Percentiles rank a stretch among this genome's conserved stretches.
These are phyloP conservation scores for Exserohilum rostratum DNA, from an alignment of 2,329 filamentous ascomycete species.

Conservation along the genomic window DNA sequence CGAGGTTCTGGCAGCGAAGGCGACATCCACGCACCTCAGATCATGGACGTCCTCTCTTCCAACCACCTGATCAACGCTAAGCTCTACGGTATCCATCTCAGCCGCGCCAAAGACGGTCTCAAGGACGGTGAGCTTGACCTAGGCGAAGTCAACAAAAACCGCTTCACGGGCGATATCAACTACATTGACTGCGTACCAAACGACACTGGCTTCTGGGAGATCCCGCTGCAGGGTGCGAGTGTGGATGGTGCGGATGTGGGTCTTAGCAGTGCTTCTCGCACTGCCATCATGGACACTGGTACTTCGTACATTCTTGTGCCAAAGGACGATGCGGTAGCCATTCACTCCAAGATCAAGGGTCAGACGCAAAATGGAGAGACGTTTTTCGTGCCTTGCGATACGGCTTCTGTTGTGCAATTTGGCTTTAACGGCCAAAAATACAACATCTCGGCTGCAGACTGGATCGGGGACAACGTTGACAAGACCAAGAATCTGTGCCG, in stretches of 20 bases:
- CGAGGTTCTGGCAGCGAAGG: conserved; percentile 57
- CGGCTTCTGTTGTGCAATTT: conserved; percentile 65
- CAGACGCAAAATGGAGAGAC: conserved; percentile 64
- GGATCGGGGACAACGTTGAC: conserved; percentile 60
- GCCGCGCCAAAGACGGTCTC: conserved; percentile 66
- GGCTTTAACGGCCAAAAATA: conserved; percentile 72
- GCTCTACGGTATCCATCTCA: conserved; percentile 73
- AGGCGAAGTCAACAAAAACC: conserved; percentile 69
- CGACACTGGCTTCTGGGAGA: conserved; percentile 70
- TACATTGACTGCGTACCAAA: conserved; percentile 65
- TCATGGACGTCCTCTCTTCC: conserved; percentile 67
- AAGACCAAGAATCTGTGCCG: conserved; percentile 50
- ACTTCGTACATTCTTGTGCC: conserved; percentile 81
- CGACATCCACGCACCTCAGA: conserved; percentile 62
- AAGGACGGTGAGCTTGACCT: conserved; percentile 81
- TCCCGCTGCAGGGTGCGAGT: conserved; percentile 69
- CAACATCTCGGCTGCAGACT: conserved; percentile 72
- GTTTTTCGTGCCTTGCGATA: conserved; percentile 76
- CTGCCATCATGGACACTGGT: conserved; percentile 81
- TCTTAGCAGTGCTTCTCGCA: conserved; percentile 52
- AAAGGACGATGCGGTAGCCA: conserved; percentile 64
- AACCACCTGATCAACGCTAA: conserved; percentile 67
- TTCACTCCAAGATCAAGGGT: conserved; percentile 72
- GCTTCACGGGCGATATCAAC: conserved; percentile 70
- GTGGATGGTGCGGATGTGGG: conserved; percentile 62